Conservation (phyloP, 2,329 filamentous ascomycete genomes). For the Fusarium metavorans region DNA sequence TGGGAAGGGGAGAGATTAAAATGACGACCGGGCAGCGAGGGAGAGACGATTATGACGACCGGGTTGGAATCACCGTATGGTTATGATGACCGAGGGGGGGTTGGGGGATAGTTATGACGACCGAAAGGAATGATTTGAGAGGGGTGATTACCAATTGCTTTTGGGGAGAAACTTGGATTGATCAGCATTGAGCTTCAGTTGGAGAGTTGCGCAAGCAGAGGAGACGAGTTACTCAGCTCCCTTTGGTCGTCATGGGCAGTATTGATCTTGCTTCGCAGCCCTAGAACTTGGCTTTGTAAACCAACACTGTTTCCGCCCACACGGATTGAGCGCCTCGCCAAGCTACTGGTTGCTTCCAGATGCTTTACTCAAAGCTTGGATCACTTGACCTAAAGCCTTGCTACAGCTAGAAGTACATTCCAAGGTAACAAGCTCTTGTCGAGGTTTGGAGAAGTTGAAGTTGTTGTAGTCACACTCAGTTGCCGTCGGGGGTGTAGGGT, state of each 20-base stretch:
- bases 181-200: not conserved
- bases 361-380: not conserved
- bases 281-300: not conserved
- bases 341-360: not conserved
- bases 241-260: not conserved
- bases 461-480: not conserved
- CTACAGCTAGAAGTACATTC: too few relatives aligned
- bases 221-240: not conserved
- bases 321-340: not conserved
- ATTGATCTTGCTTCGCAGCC: not conserved
- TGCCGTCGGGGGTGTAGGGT: not conserved
- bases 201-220: not conserved
- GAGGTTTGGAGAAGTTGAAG: not conserved
- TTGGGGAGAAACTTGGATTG: not conserved
- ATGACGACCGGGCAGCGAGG: conserved; percentile 7
- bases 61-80: conserved; percentile 3
- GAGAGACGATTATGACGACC: conserved; percentile 3
- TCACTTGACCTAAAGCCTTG: not conserved
- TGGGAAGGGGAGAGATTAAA: not conserved
- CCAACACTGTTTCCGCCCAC: not conserved
- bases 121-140: not conserved
- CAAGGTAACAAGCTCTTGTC: not conserved
- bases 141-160: not conserved
- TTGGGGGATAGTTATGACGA: conserved; percentile 14
- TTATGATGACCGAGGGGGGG: conserved; percentile 16